A percentile compares a stretch with the other conserved stretches of the same genome.
phyloP scores from a whole-genome alignment of 805 yeast species.

The Naumovozyma dairenensis region DNA sequence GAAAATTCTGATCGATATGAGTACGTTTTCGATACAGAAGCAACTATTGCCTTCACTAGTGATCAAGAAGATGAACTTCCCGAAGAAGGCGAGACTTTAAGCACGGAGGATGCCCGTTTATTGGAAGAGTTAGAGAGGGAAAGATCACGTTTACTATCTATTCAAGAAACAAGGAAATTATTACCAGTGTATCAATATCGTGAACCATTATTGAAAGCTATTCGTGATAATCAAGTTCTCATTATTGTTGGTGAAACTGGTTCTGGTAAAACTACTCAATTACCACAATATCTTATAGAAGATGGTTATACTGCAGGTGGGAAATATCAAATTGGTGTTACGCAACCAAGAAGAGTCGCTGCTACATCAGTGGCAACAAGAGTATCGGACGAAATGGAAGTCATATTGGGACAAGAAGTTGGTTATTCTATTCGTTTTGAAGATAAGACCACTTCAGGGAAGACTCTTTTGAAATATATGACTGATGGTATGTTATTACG shows the following conservation, averaged over 20 bases:
- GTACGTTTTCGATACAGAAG: conserved; percentile 63
- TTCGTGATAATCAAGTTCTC: conserved; percentile 53
- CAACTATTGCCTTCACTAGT: conserved; percentile 45
- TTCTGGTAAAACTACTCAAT: conserved; percentile 89
- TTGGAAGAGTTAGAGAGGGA: conserved; percentile 18
- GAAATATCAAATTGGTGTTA: conserved; percentile 64
- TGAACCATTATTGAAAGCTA: conserved; percentile 47
- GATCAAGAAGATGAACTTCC: conserved; percentile 29
- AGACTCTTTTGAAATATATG: conserved; percentile 75
- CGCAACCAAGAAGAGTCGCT: conserved; percentile 94
- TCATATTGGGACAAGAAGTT: conserved; percentile 72
- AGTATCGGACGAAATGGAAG: conserved; percentile 83
- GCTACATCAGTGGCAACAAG: conserved; percentile 85
- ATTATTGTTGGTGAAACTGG: conserved; percentile 85
- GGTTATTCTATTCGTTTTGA: conserved; percentile 89
- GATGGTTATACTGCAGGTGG: conserved; percentile 60
- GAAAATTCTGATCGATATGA: conserved; percentile 43
- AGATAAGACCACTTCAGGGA: conserved; percentile 47
- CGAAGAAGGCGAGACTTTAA: conserved; percentile 25
- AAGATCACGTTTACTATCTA: conserved; percentile 20
- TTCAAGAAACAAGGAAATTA: conserved; percentile 47
- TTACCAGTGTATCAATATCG: conserved; percentile 69
- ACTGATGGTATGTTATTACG: conserved; percentile 93
- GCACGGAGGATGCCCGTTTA: conserved; percentile 14
- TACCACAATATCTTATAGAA: conserved; percentile 79